Conservation (phyloP, 2,329 filamentous ascomycete genomes). For the Penicillium aurantiogriseum region DNA sequence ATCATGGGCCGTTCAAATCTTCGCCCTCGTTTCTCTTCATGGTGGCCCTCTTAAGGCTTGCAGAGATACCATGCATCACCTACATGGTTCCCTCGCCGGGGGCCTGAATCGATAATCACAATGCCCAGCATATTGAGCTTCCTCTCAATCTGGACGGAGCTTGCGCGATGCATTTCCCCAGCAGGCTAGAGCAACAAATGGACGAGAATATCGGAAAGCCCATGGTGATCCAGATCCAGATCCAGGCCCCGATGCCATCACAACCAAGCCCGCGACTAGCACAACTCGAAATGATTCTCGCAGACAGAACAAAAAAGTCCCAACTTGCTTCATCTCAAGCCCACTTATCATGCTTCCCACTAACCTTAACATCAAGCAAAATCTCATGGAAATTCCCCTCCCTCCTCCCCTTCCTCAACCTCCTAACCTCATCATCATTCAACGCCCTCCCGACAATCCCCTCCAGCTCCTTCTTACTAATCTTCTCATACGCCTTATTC, state of each 20-base stretch:
- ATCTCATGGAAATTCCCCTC: constrained; percentile 90
- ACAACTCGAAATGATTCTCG: not conserved
- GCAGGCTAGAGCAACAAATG: not conserved
- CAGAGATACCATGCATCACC: not conserved
- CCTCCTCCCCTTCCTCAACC: constrained; percentile 74
- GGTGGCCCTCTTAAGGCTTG: not conserved
- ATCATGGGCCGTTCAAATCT: not conserved
- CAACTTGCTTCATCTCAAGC: constrained; percentile 27
- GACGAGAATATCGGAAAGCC: not conserved
- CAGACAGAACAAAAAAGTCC: not conserved
- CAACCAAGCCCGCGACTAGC: not conserved
- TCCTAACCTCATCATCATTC: constrained; percentile 81
- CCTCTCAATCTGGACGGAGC: not conserved
- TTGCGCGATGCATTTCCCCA: not conserved
- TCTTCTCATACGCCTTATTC: constrained; percentile 78
- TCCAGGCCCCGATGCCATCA: no score
- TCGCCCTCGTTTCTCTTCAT: not conserved
- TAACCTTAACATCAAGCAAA: constrained; percentile 81
- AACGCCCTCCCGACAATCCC: constrained; percentile 71
- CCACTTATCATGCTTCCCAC: constrained; percentile 90
- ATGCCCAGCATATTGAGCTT: not conserved
- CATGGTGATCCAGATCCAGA: no score
- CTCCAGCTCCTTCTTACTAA: constrained; percentile 82
- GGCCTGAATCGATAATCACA: not conserved
- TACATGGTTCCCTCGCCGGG: not conserved